Evolutionary conservation across 495 filamentous ascomycete genomes (phyloP).

Genomic region (Annulohypoxylon bovei): DNA sequence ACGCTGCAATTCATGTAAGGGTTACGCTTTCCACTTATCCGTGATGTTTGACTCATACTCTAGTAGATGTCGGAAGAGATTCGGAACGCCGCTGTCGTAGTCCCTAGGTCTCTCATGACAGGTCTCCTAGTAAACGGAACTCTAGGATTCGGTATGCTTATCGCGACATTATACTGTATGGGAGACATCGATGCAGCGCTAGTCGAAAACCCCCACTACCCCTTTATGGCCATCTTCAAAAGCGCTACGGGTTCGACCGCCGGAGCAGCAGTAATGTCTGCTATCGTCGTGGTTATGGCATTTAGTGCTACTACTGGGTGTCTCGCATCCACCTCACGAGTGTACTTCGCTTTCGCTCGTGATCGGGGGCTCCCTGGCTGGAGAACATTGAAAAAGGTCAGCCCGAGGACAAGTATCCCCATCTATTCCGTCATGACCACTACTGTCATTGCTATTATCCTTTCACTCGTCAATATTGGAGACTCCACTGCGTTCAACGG

Average conservation of each 20-base stretch:
- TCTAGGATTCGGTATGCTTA: slow-evolving; percentile 4
- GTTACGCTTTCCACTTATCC: background rate
- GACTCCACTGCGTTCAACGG: background rate
- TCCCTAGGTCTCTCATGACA: background rate
- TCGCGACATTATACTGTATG: slow-evolving; percentile 4
- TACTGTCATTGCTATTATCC: background rate
- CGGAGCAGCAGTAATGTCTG: slow-evolving; percentile 6
- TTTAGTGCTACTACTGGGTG: slow-evolving; percentile 4
- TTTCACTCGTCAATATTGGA: slow-evolving; percentile 2
- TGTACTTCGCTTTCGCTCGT: slow-evolving; percentile 7
- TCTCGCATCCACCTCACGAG: slow-evolving; percentile 1
- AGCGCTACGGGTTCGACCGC: background rate
- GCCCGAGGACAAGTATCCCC: slow-evolving; percentile 5
- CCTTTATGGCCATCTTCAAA: slow-evolving; percentile 2
- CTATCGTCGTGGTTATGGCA: background rate
- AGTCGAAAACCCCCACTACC: slow-evolving; percentile 1
- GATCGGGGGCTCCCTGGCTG: background rate
- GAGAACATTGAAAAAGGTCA: slow-evolving; percentile 4
- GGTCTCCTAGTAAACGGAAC: slow-evolving; percentile 1
- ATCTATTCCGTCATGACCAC: slow-evolving; percentile 5
- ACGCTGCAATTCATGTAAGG: slow-evolving; percentile 8
- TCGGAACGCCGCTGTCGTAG: background rate
- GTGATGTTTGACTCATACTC: background rate
- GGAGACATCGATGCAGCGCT: background rate
- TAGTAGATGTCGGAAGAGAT: slow-evolving; percentile 9